Evolutionary conservation across 139 green algal species (phyloP).

Genomic region (Auxenochlorella pyrenoidosa): DNA sequence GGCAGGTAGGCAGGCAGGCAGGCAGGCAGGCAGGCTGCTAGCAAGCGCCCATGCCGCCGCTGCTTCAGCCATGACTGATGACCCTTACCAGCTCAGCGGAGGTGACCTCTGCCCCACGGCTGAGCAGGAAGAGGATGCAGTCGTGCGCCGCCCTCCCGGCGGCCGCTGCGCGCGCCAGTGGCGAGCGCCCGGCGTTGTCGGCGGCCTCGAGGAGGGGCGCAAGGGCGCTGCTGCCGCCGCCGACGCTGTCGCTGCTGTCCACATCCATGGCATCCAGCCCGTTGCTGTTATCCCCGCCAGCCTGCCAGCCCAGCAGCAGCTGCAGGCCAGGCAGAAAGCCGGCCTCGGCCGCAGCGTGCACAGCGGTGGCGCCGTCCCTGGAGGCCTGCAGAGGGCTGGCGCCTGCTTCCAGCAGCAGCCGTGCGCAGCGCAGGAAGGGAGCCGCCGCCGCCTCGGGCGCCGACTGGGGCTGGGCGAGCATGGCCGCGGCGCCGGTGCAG

Average conservation of each 20-base stretch:
- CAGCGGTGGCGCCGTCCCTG: background rate
- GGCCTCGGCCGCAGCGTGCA: slow-evolving; percentile 13
- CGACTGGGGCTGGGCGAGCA: too few relatives aligned
- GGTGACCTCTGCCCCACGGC: background rate
- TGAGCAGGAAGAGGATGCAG: slow-evolving; percentile 4
- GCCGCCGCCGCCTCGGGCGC: background rate
- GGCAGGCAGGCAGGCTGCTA: too few relatives aligned
- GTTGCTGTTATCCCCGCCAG: too few relatives aligned
- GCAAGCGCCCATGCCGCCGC: too few relatives aligned
- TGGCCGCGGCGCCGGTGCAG: too few relatives aligned
- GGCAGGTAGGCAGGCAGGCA: background rate
- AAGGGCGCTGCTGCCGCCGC: too few relatives aligned
- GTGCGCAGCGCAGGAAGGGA: background rate
- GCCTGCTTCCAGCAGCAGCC: background rate
- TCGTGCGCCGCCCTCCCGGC: background rate
- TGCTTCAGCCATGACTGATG: too few relatives aligned
- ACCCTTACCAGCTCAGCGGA: background rate
- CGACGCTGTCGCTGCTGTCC: too few relatives aligned
- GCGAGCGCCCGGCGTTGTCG: background rate
- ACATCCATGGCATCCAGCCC: too few relatives aligned
- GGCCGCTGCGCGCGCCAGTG: slow-evolving; percentile 10
- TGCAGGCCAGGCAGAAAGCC: background rate
- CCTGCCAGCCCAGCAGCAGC: background rate
- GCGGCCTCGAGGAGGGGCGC: background rate
- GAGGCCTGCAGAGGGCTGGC: background rate